These are phyloP conservation scores for Rhodofomes roseus DNA, from an alignment of 1,284 basidiomycete species.

Conservation along the genomic window DNA sequence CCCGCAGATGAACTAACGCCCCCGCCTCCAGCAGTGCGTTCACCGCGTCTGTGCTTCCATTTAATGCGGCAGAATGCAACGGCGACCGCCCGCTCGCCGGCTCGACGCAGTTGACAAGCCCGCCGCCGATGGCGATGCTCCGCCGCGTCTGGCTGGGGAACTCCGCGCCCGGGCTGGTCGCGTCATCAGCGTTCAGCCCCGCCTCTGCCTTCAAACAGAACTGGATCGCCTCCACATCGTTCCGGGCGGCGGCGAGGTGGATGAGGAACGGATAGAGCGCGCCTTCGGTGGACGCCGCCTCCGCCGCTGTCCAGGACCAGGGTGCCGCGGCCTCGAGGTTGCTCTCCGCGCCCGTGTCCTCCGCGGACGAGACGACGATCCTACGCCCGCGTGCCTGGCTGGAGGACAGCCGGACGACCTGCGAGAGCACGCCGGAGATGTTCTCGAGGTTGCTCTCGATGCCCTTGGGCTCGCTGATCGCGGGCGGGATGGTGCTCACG, in stretches of 20 bases:
- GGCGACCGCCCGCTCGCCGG: constrained; percentile 69
- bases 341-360: constrained; percentile 28
- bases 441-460: constrained; percentile 52
- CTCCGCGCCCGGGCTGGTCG: constrained; percentile 5
- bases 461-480: constrained; percentile 35
- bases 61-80: constrained; percentile 77
- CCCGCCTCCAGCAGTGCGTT: constrained; percentile 69
- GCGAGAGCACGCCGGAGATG: constrained; percentile 61
- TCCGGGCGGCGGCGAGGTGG: constrained; percentile 69
- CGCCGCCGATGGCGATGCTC: constrained; percentile 45
- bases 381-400: constrained; percentile 35
- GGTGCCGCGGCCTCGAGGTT: constrained; percentile 51
- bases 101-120: constrained; percentile 69
- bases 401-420: constrained; percentile 61
- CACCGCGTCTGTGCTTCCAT: constrained; percentile 56
- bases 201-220: constrained; percentile 48
- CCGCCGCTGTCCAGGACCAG: constrained; percentile 74
- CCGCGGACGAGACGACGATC: constrained; percentile 36
- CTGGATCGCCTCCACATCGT: constrained; percentile 59
- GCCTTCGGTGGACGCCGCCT: constrained; percentile 63
- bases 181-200: constrained; percentile 12
- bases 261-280: constrained; percentile 72
- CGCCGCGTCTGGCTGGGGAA: constrained; percentile 4
- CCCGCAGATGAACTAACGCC: constrained; percentile 83
- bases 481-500: constrained; percentile 30